Evolutionary conservation across 2,329 filamentous ascomycete species (phyloP).

Genomic region (Pseudogymnoascus sp.): DNA sequence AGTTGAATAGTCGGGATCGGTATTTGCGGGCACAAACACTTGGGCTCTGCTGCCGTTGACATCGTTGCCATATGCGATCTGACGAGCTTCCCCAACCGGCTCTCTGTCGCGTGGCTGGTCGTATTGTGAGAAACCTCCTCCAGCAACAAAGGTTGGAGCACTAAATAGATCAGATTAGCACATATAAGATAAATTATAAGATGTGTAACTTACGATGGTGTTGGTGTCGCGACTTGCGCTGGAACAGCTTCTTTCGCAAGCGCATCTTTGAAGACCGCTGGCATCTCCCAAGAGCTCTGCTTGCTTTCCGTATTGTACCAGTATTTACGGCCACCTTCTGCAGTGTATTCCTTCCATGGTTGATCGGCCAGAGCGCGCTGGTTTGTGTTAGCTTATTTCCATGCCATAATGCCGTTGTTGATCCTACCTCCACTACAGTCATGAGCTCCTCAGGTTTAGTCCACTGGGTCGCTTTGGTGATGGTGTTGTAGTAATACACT

Average conservation of each 20-base stretch:
- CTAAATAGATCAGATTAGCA: slow-evolving; percentile 16
- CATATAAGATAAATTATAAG: background rate
- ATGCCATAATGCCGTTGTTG: slow-evolving; percentile 16
- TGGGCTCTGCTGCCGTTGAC: slow-evolving; percentile 41
- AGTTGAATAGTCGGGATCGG: slow-evolving; percentile 71
- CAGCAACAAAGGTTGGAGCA: slow-evolving; percentile 36
- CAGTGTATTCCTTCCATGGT: slow-evolving; percentile 88
- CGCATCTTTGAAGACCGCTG: slow-evolving; percentile 70
- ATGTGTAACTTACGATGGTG: slow-evolving; percentile 33
- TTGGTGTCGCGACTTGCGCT: slow-evolving; percentile 39
- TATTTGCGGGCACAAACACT: slow-evolving; percentile 54
- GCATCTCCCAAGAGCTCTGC: slow-evolving; percentile 92
- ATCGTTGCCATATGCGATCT: slow-evolving; percentile 51
- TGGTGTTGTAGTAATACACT: slow-evolving; percentile 82
- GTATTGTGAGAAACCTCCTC: slow-evolving; percentile 32
- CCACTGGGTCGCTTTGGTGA: slow-evolving; percentile 88
- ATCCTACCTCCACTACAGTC: slow-evolving; percentile 67
- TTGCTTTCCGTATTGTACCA: slow-evolving; percentile 93
- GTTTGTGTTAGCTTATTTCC: slow-evolving; percentile 2
- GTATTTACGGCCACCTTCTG: slow-evolving; percentile 81
- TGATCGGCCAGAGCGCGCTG: slow-evolving; percentile 74
- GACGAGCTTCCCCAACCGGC: slow-evolving; percentile 47
- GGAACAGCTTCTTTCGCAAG: slow-evolving; percentile 49
- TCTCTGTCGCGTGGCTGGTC: slow-evolving; percentile 32
- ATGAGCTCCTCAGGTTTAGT: slow-evolving; percentile 86